Evolutionary conservation across 73 alveolate species (phyloP).

Genomic region (Paramecium caudatum): DNA sequence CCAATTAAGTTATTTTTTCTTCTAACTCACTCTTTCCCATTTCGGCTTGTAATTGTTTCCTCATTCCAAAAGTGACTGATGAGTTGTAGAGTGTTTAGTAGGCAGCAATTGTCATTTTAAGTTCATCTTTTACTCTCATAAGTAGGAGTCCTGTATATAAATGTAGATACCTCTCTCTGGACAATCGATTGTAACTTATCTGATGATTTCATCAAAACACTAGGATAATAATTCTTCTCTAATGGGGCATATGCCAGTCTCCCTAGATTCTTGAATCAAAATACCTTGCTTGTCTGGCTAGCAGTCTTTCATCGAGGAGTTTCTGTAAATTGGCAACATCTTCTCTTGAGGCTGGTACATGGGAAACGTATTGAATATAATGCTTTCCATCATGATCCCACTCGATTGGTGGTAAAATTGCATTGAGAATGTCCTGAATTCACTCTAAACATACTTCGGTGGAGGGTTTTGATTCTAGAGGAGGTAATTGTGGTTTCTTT

Average conservation of each 20-base stretch:
- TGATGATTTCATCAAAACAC: constrained; percentile 95
- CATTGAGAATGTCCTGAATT: constrained; percentile 86
- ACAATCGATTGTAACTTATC: constrained; percentile 96
- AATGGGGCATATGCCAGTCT: constrained; percentile 95
- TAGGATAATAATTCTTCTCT: constrained; percentile 94
- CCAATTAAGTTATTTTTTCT: constrained; percentile 87
- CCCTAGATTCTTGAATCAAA: constrained; percentile 78
- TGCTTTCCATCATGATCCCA: constrained; percentile 96
- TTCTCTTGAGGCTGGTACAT: constrained; percentile 93
- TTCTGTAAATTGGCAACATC: constrained; percentile 93
- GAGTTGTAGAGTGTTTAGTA: constrained; percentile 96
- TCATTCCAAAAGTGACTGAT: constrained; percentile 94
- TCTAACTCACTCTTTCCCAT: constrained; percentile 95
- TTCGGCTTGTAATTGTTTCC: constrained; percentile 94
- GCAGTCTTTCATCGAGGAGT: constrained; percentile 91
- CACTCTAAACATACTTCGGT: constrained; percentile 78
- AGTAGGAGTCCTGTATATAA: constrained; percentile 81
- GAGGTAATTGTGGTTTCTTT: constrained; percentile 91
- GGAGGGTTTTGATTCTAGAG: constrained; percentile 93
- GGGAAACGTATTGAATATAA: constrained; percentile 94
- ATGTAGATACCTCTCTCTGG: constrained; percentile 98
- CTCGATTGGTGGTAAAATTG: constrained; percentile 95
- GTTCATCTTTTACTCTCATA: constrained; percentile 98
- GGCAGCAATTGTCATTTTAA: constrained; percentile 99
- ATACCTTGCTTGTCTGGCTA: constrained; percentile 95